phyloP scores from a whole-genome alignment of 2,329 filamentous ascomycete species.

The Aspergillus unguis region DNA sequence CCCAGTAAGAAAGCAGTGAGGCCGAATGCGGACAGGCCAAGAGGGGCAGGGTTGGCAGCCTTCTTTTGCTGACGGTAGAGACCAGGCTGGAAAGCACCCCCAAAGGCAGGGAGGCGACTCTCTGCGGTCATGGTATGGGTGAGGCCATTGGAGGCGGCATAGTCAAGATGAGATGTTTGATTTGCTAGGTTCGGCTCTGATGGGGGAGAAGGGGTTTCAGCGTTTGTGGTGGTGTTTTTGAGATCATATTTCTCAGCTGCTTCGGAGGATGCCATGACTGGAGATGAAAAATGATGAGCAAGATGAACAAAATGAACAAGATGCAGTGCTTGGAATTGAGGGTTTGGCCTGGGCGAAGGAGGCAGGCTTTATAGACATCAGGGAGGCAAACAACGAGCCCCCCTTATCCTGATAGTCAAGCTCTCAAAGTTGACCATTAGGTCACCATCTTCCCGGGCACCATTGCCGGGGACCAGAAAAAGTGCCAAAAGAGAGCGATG shows the following conservation, averaged over 20 bases:
- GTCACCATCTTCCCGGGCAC: too few relatives aligned
- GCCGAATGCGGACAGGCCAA: constrained; percentile 70
- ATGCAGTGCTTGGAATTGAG: not conserved
- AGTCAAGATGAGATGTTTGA: constrained; percentile 4
- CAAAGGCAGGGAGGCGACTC: constrained; percentile 55
- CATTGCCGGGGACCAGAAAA: too few relatives aligned
- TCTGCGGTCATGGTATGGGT: constrained; percentile 40
- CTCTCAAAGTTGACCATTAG: too few relatives aligned
- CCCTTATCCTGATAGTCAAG: too few relatives aligned
- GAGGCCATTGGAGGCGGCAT: constrained; percentile 37
- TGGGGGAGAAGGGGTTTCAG: not conserved
- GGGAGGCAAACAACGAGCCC: too few relatives aligned
- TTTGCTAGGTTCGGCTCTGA: not conserved
- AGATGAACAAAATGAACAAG: too few relatives aligned
- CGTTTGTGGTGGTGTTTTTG: constrained; percentile 8
- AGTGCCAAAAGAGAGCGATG: not conserved
- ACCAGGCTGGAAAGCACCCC: constrained; percentile 66
- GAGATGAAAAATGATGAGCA: not conserved
- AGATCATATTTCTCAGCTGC: constrained; percentile 5
- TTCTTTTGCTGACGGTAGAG: constrained; percentile 58
- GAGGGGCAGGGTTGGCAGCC: constrained; percentile 70
- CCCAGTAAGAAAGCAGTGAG: constrained; percentile 74
- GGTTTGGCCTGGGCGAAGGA: too few relatives aligned
- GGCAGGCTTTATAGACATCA: not conserved
- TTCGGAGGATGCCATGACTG: constrained; percentile 3